A percentile compares a stretch with the other conserved stretches of the same genome.
Conservation (phyloP, 1,284 basidiomycete genomes). For the Mrakiaceae sp. region DNA sequence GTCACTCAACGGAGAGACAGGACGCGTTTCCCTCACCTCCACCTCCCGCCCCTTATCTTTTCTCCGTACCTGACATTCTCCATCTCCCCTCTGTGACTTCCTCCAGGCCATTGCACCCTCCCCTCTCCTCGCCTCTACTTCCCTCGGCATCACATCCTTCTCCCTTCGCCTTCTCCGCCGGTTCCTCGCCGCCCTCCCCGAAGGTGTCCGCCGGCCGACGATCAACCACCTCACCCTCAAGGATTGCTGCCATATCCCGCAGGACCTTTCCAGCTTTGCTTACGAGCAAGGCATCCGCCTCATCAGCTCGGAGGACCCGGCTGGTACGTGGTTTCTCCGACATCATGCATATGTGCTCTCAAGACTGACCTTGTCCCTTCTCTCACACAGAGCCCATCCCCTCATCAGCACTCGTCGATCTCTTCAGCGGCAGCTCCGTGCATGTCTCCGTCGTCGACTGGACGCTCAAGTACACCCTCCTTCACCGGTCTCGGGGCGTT, state of each 20-base stretch:
- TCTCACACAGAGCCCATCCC: neutral
- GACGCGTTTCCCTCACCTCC: too few species aligned
- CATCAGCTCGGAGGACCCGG: neutral
- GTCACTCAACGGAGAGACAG: too few species aligned
- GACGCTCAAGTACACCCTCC: constrained; percentile 12
- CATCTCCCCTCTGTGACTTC: neutral
- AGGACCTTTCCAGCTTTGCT: constrained; percentile 3
- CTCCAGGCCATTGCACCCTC: neutral
- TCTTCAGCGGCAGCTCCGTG: neutral
- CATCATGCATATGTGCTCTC: neutral
- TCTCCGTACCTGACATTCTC: neutral
- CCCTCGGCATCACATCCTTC: constrained; percentile 10
- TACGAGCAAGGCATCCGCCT: constrained; percentile 1
- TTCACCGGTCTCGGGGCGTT: constrained; percentile 9
- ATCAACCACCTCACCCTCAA: constrained; percentile 9
- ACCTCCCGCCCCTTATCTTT: neutral
- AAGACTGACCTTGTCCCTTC: neutral
- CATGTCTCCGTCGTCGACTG: neutral
- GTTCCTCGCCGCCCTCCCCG: neutral
- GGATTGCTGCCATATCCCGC: constrained; percentile 15
- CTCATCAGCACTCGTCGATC: neutral
- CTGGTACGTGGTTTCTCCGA: neutral
- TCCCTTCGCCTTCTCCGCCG: constrained; percentile 3
- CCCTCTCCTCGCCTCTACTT: neutral
- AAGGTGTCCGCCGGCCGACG: neutral